These are phyloP conservation scores for Simmondsia chinensis DNA, from an alignment of 148 eudicot genomes.

Conservation along the genomic window DNA sequence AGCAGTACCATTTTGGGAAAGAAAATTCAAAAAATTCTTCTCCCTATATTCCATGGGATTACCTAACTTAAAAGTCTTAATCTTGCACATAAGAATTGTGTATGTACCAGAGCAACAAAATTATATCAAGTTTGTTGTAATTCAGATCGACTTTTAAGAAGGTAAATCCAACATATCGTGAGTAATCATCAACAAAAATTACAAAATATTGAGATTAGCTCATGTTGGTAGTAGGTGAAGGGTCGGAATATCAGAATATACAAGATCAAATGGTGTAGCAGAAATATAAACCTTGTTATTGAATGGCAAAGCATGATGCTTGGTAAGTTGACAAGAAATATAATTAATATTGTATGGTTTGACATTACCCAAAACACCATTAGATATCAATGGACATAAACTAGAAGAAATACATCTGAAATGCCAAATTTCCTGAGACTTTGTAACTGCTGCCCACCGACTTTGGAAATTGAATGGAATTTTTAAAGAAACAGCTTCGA, in stretches of 20 bases:
- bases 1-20: not conserved
- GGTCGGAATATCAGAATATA: not conserved
- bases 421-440: not conserved
- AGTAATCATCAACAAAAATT: not conserved
- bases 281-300: not conserved
- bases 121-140: no score
- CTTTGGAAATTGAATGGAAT: not conserved
- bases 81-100: no score
- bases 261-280: conserved; percentile 1
- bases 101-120: not conserved
- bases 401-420: not conserved
- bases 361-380: not conserved
- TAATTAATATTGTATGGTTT: not conserved
- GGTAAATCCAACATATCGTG: no score
- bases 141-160: not conserved
- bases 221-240: not conserved
- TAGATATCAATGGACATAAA: not conserved
- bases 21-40: no score
- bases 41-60: not conserved
- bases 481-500: not conserved
- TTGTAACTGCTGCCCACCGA: not conserved
- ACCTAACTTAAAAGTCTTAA: not conserved
- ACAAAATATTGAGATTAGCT: conserved; percentile 1
- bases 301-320: not conserved
- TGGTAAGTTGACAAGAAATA: not conserved